A percentile compares a stretch with the other conserved stretches of the same genome.
Conservation (phyloP, 371 early-diverging fungal species). For the Rhizopus stolonifer region DNA sequence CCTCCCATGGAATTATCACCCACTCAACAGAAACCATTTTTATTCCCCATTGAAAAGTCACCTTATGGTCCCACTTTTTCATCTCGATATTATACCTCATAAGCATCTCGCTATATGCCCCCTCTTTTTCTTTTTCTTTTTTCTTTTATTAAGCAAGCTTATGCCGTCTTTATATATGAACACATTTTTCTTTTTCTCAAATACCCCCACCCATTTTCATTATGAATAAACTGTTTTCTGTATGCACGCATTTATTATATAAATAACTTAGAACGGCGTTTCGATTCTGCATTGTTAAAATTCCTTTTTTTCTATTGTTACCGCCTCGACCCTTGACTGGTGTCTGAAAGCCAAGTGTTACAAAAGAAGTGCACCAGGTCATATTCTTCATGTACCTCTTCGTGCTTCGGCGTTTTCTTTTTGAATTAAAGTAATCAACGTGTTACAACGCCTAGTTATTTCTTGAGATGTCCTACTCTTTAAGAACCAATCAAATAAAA, state of each 20-base stretch:
- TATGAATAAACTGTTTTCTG: too few relatives aligned
- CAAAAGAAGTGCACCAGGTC: too few relatives aligned
- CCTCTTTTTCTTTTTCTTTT: background rate
- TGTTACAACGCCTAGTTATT: slow-evolving; percentile 77
- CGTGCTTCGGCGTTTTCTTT: slow-evolving; percentile 58
- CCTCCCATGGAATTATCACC: background rate
- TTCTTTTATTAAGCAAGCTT: background rate
- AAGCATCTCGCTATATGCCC: background rate
- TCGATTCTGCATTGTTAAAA: slow-evolving; percentile 20
- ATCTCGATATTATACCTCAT: background rate
- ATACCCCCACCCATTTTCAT: too few relatives aligned
- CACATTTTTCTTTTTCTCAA: too few relatives aligned
- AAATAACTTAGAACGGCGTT: too few relatives aligned
- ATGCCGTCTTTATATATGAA: too few relatives aligned
- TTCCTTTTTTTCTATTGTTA: too few relatives aligned
- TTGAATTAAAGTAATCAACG: slow-evolving; percentile 66
- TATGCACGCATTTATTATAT: too few relatives aligned
- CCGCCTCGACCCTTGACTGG: slow-evolving; percentile 20
- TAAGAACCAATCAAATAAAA: slow-evolving; percentile 97
- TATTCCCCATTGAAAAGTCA: background rate
- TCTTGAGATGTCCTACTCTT: slow-evolving; percentile 91
- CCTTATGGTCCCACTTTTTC: too few relatives aligned
- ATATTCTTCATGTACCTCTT: slow-evolving; percentile 48
- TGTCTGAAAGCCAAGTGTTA: too few relatives aligned
- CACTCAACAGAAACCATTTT: background rate